A percentile compares a stretch with the other conserved stretches of the same genome.
Evolutionary conservation across 768 basidiomycete genomes (phyloP).

Genomic region (Psilocybe azurescens): DNA sequence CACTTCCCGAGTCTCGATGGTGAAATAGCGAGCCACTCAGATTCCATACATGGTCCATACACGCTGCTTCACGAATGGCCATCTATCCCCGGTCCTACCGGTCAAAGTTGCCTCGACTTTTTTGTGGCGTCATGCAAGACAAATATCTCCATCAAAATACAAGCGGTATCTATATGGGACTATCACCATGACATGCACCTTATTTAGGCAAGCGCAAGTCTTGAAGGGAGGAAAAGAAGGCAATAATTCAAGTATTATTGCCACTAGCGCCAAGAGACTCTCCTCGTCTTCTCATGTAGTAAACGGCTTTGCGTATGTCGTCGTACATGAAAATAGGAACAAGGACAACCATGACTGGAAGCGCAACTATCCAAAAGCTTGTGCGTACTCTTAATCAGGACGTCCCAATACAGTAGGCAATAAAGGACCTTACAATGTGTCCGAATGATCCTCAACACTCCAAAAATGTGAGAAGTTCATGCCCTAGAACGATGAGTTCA

Average conservation of each 20-base stretch:
- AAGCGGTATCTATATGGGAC: neutral
- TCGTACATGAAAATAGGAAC: constrained; percentile 59
- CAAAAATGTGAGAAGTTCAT: constrained; percentile 71
- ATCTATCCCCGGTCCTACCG: neutral
- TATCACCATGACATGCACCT: neutral
- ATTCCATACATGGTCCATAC: too few relatives aligned
- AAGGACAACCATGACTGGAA: constrained; percentile 64
- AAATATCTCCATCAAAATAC: neutral
- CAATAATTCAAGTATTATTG: neutral
- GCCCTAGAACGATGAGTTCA: constrained; percentile 44
- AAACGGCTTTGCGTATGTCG: constrained; percentile 52
- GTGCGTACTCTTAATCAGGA: neutral
- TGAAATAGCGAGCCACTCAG: too few relatives aligned
- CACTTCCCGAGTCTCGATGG: too few relatives aligned
- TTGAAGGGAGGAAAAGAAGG: neutral
- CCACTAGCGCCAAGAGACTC: constrained; percentile 8
- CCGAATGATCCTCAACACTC: constrained; percentile 47
- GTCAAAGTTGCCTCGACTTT: neutral
- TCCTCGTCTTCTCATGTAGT: constrained; percentile 50
- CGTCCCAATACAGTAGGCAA: neutral
- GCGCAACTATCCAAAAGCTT: constrained; percentile 75
- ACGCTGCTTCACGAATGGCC: too few relatives aligned
- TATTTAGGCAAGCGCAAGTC: neutral
- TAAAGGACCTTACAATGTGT: constrained; percentile 47
- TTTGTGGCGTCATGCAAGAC: neutral